Conservation (phyloP, 169 alveolate genomes). For the Cryptosporidium xiaoi region DNA sequence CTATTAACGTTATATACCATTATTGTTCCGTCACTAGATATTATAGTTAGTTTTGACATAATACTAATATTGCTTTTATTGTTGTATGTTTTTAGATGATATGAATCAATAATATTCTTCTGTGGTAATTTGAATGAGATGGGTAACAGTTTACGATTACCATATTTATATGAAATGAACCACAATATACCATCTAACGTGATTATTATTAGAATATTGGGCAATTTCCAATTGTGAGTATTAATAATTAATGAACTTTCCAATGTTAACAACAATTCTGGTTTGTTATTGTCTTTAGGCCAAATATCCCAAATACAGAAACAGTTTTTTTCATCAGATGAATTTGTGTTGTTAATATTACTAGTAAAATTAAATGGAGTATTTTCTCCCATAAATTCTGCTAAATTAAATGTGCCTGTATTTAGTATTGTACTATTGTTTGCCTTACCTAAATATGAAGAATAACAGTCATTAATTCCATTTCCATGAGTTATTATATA, state of each 20-base stretch:
- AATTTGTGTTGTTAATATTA: background rate
- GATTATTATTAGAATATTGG: background rate
- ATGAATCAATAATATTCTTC: conserved; percentile 27
- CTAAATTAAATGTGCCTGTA: conserved; percentile 47
- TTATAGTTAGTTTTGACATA: conserved; percentile 31
- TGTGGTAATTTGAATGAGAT: conserved; percentile 22
- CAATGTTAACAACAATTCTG: conserved; percentile 48
- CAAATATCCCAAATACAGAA: conserved; percentile 67
- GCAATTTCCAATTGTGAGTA: conserved; percentile 33
- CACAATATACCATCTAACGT: conserved; percentile 26
- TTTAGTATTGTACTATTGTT: background rate
- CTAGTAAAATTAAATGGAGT: conserved; percentile 2
- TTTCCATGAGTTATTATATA: conserved; percentile 34
- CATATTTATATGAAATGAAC: conserved; percentile 47
- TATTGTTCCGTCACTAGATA: conserved; percentile 44
- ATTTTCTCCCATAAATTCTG: conserved; percentile 73
- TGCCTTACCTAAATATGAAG: background rate
- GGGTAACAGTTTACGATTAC: conserved; percentile 28
- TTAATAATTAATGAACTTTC: conserved; percentile 23
- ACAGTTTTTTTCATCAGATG: conserved; percentile 45
- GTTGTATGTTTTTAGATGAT: background rate
- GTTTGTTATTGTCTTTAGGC: background rate
- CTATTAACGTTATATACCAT: conserved; percentile 6
- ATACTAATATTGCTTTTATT: background rate
- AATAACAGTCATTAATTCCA: conserved; percentile 11